Evolutionary conservation across 495 filamentous ascomycete genomes (phyloP).

Genomic region (Amorphotheca resinae): DNA sequence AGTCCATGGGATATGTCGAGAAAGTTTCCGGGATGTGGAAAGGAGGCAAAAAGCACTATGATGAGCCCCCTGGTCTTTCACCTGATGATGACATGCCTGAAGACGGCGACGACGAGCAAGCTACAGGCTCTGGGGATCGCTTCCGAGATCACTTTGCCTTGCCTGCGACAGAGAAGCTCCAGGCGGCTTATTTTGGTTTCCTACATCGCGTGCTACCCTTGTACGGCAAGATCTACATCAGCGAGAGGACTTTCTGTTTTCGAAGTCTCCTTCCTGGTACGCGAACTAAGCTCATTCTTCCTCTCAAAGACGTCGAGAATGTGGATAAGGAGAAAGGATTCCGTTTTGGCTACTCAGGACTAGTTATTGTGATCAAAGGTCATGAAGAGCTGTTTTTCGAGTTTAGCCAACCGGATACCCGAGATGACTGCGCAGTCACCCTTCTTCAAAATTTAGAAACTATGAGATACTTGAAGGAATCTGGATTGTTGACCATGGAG

Average conservation of each 20-base stretch:
- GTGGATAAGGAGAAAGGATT: slow-evolving; percentile 94
- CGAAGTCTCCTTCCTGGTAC: slow-evolving; percentile 83
- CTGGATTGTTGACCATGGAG: slow-evolving; percentile 52
- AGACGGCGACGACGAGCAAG: slow-evolving; percentile 51
- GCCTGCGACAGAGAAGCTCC: slow-evolving; percentile 70
- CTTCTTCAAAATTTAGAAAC: slow-evolving; percentile 65
- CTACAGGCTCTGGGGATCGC: slow-evolving; percentile 49
- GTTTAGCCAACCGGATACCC: slow-evolving; percentile 59
- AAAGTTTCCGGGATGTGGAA: slow-evolving; percentile 98
- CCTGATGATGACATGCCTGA: slow-evolving; percentile 44
- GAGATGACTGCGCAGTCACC: slow-evolving; percentile 82
- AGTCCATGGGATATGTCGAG: slow-evolving; percentile 95
- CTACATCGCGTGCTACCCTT: slow-evolving; percentile 80
- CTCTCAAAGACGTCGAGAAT: slow-evolving; percentile 85
- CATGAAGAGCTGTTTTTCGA: slow-evolving; percentile 98
- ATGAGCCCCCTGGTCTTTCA: slow-evolving; percentile 55
- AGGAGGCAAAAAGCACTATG: slow-evolving; percentile 81
- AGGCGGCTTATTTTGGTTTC: slow-evolving; percentile 82
- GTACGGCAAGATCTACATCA: slow-evolving; percentile 95
- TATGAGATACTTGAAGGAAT: slow-evolving; percentile 58
- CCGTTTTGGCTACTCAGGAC: slow-evolving; percentile 78
- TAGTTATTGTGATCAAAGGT: slow-evolving; percentile 83
- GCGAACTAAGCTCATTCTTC: slow-evolving; percentile 85
- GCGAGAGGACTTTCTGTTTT: slow-evolving; percentile 84
- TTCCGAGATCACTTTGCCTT: slow-evolving; percentile 88